Base-by-base conservation (phyloP, 2,329 filamentous ascomycete species). In the Drechslerella dactyloides region DNA sequence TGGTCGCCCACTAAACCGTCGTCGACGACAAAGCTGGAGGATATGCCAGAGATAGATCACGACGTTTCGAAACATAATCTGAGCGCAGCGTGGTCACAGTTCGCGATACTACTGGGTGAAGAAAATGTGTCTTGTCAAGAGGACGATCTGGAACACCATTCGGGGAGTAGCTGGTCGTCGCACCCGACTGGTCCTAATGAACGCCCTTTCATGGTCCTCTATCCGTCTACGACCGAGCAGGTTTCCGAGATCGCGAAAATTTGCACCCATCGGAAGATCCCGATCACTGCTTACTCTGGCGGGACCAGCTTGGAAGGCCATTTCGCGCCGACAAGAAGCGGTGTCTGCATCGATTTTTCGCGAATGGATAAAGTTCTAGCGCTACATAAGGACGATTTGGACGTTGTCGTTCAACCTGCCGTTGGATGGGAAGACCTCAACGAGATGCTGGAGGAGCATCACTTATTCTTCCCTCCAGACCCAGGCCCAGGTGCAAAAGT, bases 401-500 rank as follows among this genome's bases (percentile, higher is more conserved):
- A 92, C 78, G 88, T 90, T 13, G 84, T 90, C 5, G 89, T 91
- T 19, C 89, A 91, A 79, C 89, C 89, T 3, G 92, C 90, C 1
- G 86, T 96, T 8, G 90, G 91, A 11, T 97, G 92, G 92, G 90
- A 96, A 81, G 78, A 84, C 7, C 82, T 97, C 42, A 96, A 96
- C 78, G 90, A 94, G 77, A 83, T 89, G 73, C 84, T 97, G 17
- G 83, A 82, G 5, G 83, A 87, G 54, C 83, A 91, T 69, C 89
- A 89, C 27, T 84, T 97, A 2, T 96, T 96, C 83, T 96, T 96
- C 81, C 92, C 92, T 21, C 92, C 91, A 0, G 92, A 96, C 79
- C 92, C 92, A 17, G 93, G 92, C 59, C 92, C 93, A 58, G 91
- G 92, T 17, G 92, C 92, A 73, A 91, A 91, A 88, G 96, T 97